phyloP scores from a whole-genome alignment of 1,139 yeast species.

The Nakaseomyces glabratus region DNA sequence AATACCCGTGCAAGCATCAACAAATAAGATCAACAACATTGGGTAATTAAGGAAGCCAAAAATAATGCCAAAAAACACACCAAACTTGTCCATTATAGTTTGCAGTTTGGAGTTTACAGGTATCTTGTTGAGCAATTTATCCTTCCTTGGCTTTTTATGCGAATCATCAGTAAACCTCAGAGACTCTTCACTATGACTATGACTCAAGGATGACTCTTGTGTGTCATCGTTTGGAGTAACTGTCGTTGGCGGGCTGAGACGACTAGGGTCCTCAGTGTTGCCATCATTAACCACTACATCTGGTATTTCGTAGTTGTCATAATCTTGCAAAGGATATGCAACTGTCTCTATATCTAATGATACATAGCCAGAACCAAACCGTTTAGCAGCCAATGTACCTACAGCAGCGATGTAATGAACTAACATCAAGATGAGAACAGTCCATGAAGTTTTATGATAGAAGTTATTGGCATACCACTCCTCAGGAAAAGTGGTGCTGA shows the following conservation, averaged over 20 bases:
- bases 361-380: slow-evolving; percentile 28
- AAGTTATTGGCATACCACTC: slow-evolving; percentile 65
- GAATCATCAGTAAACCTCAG: slow-evolving; percentile 5
- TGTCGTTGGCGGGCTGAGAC: too few relatives aligned
- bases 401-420: slow-evolving; percentile 50
- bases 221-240: not conserved
- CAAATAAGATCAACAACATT: slow-evolving; percentile 50
- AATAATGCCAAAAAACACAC: slow-evolving; percentile 33
- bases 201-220: not conserved
- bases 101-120: slow-evolving; percentile 31
- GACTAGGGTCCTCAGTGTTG: not conserved
- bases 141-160: slow-evolving; percentile 24
- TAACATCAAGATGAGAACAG: slow-evolving; percentile 44
- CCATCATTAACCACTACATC: not conserved
- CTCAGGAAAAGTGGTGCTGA: slow-evolving; percentile 50
- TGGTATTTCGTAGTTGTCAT: not conserved
- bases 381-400: slow-evolving; percentile 35
- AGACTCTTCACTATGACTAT: not conserved
- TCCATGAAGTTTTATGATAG: slow-evolving; percentile 57
- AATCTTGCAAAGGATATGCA: not conserved
- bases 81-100: slow-evolving; percentile 33
- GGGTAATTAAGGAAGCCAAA: slow-evolving; percentile 57
- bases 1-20: slow-evolving; percentile 63
- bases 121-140: slow-evolving; percentile 27
- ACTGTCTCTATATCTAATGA: not conserved